Conservation (phyloP, 106 monocot genomes). For the Phalaenopsis equestris region DNA sequence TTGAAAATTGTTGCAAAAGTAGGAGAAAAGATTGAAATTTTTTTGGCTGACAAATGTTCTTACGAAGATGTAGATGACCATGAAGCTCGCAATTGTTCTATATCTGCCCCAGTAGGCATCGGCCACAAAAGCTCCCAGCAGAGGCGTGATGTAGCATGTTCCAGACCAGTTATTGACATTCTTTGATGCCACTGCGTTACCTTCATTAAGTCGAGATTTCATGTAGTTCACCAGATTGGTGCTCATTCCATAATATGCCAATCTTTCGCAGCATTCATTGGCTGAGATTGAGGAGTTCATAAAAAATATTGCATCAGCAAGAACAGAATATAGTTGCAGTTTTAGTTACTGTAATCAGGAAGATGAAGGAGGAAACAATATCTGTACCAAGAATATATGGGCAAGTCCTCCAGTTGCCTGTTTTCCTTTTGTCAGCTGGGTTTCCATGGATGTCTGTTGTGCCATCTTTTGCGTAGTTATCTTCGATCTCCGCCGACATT, state of each 20-base stretch:
- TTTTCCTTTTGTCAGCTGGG: constrained; percentile 27
- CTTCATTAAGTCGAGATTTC: constrained; percentile 24
- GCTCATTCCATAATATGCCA: constrained; percentile 55
- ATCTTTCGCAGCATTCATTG: constrained; percentile 40
- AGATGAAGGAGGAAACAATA: background rate
- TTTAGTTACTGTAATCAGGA: too few species aligned
- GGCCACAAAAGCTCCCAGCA: constrained; percentile 41
- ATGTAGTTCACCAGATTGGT: constrained; percentile 45
- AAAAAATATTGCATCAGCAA: too few species aligned
- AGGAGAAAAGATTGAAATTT: background rate
- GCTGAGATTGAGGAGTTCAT: constrained; percentile 8
- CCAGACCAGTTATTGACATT: constrained; percentile 53
- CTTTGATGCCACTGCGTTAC: constrained; percentile 17
- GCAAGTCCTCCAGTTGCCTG: constrained; percentile 50
- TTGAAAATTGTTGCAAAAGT: background rate
- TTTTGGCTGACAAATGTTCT: background rate
- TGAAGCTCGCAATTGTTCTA: constrained; percentile 29
- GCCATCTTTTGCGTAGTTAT: constrained; percentile 26
- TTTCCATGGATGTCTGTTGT: constrained; percentile 31
- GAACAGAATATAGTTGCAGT: too few species aligned
- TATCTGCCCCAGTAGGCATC: constrained; percentile 41
- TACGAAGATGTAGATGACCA: constrained; percentile 31
- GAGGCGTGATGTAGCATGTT: constrained; percentile 41
- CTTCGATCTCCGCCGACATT: constrained; percentile 15
- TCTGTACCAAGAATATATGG: constrained; percentile 41